A percentile compares a stretch with the other conserved stretches of the same genome.
phyloP scores from a whole-genome alignment of 2,329 filamentous ascomycete genomes.

The Colletotrichum eleusines region DNA sequence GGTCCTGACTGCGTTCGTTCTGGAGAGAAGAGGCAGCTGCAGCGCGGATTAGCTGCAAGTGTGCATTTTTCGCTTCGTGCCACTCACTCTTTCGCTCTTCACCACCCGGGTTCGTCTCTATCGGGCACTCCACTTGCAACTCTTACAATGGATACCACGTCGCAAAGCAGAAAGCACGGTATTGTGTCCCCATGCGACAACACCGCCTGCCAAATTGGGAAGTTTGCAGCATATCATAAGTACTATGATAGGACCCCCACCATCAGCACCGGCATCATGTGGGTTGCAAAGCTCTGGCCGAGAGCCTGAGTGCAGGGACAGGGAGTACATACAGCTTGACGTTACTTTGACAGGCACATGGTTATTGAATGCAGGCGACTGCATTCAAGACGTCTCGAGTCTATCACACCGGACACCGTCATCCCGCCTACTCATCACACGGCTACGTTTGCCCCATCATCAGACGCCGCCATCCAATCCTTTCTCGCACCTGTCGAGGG shows the following conservation, averaged over 20 bases:
- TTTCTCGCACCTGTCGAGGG: too few relatives aligned
- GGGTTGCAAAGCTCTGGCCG: background rate
- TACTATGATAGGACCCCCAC: too few relatives aligned
- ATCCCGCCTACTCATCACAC: background rate
- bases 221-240: background rate
- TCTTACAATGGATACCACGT: background rate
- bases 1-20: too few relatives aligned
- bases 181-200: background rate
- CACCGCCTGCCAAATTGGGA: background rate
- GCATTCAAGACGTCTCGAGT: background rate
- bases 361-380: background rate
- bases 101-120: too few relatives aligned
- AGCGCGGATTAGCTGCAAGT: too few relatives aligned
- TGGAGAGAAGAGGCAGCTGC: too few relatives aligned
- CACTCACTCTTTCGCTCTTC: conserved; percentile 1
- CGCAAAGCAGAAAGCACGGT: background rate
- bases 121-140: background rate
- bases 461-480: too few relatives aligned
- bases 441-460: background rate
- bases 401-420: background rate
- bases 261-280: background rate
- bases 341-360: background rate
- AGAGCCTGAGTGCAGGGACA: background rate
- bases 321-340: conserved; percentile 1
- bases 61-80: background rate